Conservation (phyloP, 176 grass and related monocot species). For the Bolboschoenus planiculmis region DNA sequence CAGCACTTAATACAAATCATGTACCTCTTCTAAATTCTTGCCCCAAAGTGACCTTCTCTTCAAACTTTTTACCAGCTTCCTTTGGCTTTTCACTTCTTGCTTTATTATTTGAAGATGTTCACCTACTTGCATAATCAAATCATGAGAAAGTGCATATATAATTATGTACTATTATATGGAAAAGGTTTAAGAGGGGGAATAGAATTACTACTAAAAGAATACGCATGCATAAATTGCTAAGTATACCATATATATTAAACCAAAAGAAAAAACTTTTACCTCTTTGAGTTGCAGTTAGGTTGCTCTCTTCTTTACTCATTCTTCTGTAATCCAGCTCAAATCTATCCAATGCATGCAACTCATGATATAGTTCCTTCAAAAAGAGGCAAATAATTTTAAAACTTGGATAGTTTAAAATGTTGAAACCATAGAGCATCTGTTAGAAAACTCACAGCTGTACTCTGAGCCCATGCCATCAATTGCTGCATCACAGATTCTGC, state of each 20-base stretch:
- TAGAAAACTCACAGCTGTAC: slow-evolving; percentile 72
- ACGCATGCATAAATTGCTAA: background rate
- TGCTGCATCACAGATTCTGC: slow-evolving; percentile 76
- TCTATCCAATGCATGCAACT: slow-evolving; percentile 97
- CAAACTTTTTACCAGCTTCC: slow-evolving; percentile 72
- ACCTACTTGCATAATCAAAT: slow-evolving; percentile 44
- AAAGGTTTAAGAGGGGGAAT: background rate
- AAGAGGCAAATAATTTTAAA: background rate
- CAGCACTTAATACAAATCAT: slow-evolving; percentile 6
- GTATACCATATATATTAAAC: background rate
- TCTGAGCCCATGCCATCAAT: slow-evolving; percentile 69
- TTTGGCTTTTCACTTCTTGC: slow-evolving; percentile 78
- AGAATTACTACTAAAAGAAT: background rate
- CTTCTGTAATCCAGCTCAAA: slow-evolving; percentile 83
- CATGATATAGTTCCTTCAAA: slow-evolving; percentile 93
- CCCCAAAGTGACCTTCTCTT: slow-evolving; percentile 91
- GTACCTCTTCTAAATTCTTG: slow-evolving; percentile 96
- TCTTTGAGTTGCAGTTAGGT: slow-evolving; percentile 55
- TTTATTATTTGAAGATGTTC: slow-evolving; percentile 75
- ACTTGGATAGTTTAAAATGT: slow-evolving; percentile 20
- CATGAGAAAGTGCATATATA: background rate
- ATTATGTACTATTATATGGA: background rate
- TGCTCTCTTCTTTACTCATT: slow-evolving; percentile 77
- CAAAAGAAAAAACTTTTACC: slow-evolving; percentile 34
- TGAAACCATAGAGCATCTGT: slow-evolving; percentile 15